Evolutionary conservation across 345 rosid genomes (phyloP), one percentile per base, ranked within the genome.

Genomic region (Pistacia vera): DNA sequence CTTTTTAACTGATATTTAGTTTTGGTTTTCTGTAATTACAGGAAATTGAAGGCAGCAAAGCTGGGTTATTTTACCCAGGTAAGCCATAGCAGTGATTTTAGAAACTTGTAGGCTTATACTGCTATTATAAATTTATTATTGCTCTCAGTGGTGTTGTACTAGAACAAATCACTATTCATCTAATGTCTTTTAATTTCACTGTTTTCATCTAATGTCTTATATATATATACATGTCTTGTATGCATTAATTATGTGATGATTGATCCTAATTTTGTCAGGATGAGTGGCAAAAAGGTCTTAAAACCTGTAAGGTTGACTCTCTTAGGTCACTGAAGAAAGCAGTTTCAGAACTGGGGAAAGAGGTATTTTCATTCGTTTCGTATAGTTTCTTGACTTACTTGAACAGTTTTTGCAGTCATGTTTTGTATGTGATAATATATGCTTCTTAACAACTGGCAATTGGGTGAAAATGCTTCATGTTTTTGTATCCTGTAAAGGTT

Each of bases 21-120:
- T 57, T 35, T 72, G 33, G 22, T 74, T 38, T 8, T 80, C 36
- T 66, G 48, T 51, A 62, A 56, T 65, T 56, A 74, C 81, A 84
- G 91, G 91, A 88, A 88, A 72, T 51, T 88, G 83, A 83, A 84
- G 81, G 89, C 89, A 62, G 77, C 80, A 73, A 83, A 60, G 83
- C 86, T 81, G 73, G 91, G 89, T 11, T 86, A 86, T 76, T 88
- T 88, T 68, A 84, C 88, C 20, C 70, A 25, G 83, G 89, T 86
- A 77, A 44, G 77, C 51, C 66, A 30, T 14, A 52, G 14, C n/a
- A n/a, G 30, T 49, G 67, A 44, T 20, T 33, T 38, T 6, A 63
- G 46, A 60, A 74, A 18, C 59, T 51, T 11, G 49, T 65, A 16
- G 11, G 8, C 20, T 60, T 16, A 22, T 52, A 4, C 17, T 10